Evolutionary conservation across 2,329 filamentous ascomycete species (phyloP).

Genomic region (Pseudogymnoascus pannorum): DNA sequence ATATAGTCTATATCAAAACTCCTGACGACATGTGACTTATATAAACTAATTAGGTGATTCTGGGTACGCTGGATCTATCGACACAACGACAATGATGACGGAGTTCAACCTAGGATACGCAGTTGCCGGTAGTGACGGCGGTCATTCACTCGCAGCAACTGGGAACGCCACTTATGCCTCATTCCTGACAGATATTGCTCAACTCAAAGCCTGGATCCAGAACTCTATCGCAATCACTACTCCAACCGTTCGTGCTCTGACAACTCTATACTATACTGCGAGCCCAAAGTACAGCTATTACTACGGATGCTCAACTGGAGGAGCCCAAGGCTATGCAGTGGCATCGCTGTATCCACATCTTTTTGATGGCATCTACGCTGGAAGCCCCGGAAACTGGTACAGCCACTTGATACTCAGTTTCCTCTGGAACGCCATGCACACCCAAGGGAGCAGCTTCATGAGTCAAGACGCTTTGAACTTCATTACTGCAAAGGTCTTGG

Average conservation of each 20-base stretch:
- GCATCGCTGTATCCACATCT: slow-evolving; percentile 34
- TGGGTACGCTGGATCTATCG: slow-evolving; percentile 23
- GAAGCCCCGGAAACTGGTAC: slow-evolving; percentile 30
- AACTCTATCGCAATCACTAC: neutral
- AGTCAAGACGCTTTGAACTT: slow-evolving; percentile 28
- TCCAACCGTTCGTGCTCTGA: slow-evolving; percentile 25
- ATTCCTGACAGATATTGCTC: slow-evolving; percentile 9
- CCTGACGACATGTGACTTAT: neutral
- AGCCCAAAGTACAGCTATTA: slow-evolving; percentile 32
- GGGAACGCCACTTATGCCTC: slow-evolving; percentile 1
- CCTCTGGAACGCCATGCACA: slow-evolving; percentile 14
- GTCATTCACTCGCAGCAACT: neutral
- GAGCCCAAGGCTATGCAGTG: slow-evolving; percentile 36
- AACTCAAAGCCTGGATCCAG: slow-evolving; percentile 16
- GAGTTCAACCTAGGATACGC: slow-evolving; percentile 22
- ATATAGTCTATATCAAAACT: neutral
- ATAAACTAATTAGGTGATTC: slow-evolving; percentile 19
- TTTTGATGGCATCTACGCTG: slow-evolving; percentile 37
- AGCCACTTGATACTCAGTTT: slow-evolving; percentile 17
- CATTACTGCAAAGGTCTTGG: slow-evolving; percentile 29
- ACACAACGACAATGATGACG: slow-evolving; percentile 15
- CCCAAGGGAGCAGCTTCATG: slow-evolving; percentile 15
- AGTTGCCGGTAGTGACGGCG: slow-evolving; percentile 16
- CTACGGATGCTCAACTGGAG: slow-evolving; percentile 35
- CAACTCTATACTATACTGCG: slow-evolving; percentile 28